A percentile compares a stretch with the other conserved stretches of the same genome.
Evolutionary conservation across 1,284 basidiomycete species (phyloP).

Genomic region (Cryptococcus sp.): DNA sequence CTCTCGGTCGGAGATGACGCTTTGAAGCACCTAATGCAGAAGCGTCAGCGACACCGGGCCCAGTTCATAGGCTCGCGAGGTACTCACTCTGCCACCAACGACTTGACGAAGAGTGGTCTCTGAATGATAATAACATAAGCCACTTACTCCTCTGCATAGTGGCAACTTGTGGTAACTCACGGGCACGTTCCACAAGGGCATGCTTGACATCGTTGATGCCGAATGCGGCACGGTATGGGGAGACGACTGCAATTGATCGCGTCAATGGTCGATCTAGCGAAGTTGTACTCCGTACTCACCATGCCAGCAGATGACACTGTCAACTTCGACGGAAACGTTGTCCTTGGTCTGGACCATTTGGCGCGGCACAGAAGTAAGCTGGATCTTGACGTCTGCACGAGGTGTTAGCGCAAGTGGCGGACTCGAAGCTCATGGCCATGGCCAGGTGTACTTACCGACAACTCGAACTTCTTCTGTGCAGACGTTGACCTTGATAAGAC

Average conservation of each 20-base stretch:
- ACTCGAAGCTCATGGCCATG: not conserved
- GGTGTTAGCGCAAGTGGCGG: constrained; percentile 80
- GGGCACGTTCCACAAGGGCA: constrained; percentile 88
- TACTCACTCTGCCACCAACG: constrained; percentile 73
- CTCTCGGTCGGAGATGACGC: constrained; percentile 74
- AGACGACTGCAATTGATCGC: constrained; percentile 53
- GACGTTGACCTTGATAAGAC: constrained; percentile 87
- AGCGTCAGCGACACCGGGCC: not conserved
- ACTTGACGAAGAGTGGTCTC: constrained; percentile 93
- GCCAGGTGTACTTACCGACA: constrained; percentile 51
- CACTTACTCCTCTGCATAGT: not conserved
- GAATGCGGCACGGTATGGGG: constrained; percentile 82
- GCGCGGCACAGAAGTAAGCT: constrained; percentile 80
- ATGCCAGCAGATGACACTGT: constrained; percentile 52
- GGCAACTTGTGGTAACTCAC: constrained; percentile 35
- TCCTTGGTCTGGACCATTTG: constrained; percentile 73
- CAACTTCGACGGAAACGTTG: constrained; percentile 61
- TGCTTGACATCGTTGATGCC: constrained; percentile 85
- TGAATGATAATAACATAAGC: constrained; percentile 3
- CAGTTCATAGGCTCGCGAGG: not conserved
- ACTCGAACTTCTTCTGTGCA: constrained; percentile 80
- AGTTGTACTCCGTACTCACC: constrained; percentile 39
- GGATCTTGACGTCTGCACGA: constrained; percentile 90
- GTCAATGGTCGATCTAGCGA: constrained; percentile 4
- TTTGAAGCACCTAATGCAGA: constrained; percentile 51